Base-by-base conservation (phyloP, 164 flowering plant species). In the Brasenia schreberi region DNA sequence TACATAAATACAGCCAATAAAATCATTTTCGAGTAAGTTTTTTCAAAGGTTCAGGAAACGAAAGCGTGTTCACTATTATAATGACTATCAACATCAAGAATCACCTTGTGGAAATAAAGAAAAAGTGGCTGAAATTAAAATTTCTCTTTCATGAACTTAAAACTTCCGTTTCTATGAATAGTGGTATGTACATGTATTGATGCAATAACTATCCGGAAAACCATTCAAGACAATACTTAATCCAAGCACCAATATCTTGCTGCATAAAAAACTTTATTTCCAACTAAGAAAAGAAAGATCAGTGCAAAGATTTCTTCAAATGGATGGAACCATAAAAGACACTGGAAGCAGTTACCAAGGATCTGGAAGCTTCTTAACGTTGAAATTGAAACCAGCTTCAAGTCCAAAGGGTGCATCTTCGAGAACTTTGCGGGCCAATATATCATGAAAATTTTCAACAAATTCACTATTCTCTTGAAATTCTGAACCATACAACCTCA, bases 271-370 rank as follows among this genome's bases (percentile, higher is more conserved):
- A 33, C 44, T 42, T 43, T 52, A 17, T 42, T 42, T 42, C 49
- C 7, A 62, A 62, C 7, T n/a, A 19, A 19, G 44, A 59, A 7
- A 0, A 27, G 43, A 67, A 23, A 67, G 52, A 19, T 44, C 23
- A 43, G n/a, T 33, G 39, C 3, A 33, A 33, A 33, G 39, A 33
- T 33, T 33, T 33, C 39, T 39, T 49, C 62, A 59, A 19, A 43
- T 17, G 27, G 18, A n/a, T 49, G 61, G 10, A 63, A 59, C 60
- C 27, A 7, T 58, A 6, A 3, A 66, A 53, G 11, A 33, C 5
- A 19, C 4, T 62, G 19, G 19, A 42, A 7, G 19, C 64, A 63
- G 63, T 58, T 65, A 74, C 96, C 96, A 89, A 4, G 96, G 92
- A 72, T 82, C 77, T 6, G 89, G 92, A 68, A 83, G 80, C 60